These are phyloP conservation scores for Areca catechu DNA, from an alignment of 176 grass and related monocot species.

Conservation along the genomic window DNA sequence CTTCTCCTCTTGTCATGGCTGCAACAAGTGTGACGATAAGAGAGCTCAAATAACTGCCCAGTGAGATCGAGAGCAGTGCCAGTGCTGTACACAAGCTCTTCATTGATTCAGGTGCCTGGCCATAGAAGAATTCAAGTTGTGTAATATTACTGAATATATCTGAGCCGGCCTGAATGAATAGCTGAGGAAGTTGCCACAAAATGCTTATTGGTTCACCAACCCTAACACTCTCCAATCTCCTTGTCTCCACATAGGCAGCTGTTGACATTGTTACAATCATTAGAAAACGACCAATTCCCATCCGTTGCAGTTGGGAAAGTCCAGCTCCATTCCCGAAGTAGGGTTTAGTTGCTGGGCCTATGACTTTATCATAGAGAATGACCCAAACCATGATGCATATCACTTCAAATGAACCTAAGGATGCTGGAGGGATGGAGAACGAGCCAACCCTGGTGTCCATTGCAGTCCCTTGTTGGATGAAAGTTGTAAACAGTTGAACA, in stretches of 20 bases:
- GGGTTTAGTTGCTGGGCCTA: neutral
- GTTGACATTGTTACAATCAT: slow-evolving; percentile 41
- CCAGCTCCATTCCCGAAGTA: slow-evolving; percentile 7
- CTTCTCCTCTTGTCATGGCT: slow-evolving; percentile 26
- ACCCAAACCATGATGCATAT: slow-evolving; percentile 18
- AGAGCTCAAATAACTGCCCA: slow-evolving; percentile 72
- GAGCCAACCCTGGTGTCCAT: slow-evolving; percentile 11
- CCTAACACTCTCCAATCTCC: slow-evolving; percentile 30
- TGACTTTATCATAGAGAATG: slow-evolving; percentile 1
- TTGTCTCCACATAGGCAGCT: slow-evolving; percentile 42
- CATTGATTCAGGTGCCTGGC: slow-evolving; percentile 72
- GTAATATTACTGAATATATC: slow-evolving; percentile 63
- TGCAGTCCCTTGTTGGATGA: slow-evolving; percentile 14
- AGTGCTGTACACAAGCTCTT: slow-evolving; percentile 78
- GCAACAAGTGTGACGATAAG: slow-evolving; percentile 49
- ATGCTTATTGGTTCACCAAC: slow-evolving; percentile 33
- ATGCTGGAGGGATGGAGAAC: slow-evolving; percentile 11
- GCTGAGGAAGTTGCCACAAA: slow-evolving; percentile 63
- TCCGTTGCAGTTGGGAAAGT: slow-evolving; percentile 57
- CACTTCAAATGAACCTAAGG: slow-evolving; percentile 5
- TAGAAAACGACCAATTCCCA: slow-evolving; percentile 50
- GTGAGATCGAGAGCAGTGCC: slow-evolving; percentile 52
- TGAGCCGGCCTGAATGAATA: slow-evolving; percentile 43
- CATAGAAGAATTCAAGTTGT: slow-evolving; percentile 80
- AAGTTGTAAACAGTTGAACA: slow-evolving; percentile 13